Conservation (phyloP, 129 eudicot genomes). For the Arctium minus region DNA sequence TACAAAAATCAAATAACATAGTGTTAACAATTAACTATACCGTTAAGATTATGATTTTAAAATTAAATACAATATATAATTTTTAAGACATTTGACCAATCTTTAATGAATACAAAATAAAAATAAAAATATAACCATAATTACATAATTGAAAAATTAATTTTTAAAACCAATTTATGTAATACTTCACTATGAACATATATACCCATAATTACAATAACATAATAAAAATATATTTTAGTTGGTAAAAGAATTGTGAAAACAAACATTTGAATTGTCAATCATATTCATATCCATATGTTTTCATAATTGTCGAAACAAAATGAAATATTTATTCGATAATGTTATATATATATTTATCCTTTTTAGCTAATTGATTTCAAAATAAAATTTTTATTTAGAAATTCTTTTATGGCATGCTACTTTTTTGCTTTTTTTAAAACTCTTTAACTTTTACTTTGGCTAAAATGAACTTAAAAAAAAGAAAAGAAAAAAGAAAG, state of each 20-base stretch:
- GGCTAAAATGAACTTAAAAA: not conserved
- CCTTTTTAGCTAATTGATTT: not conserved
- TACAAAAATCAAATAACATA: not conserved
- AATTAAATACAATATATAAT: not conserved
- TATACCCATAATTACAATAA: too few species aligned
- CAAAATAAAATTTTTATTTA: not conserved
- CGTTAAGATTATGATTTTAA: not conserved
- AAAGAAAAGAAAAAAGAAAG: not conserved
- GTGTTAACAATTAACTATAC: not conserved
- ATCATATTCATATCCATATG: not conserved
- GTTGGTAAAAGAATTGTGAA: not conserved
- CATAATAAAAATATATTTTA: too few species aligned
- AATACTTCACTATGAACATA: too few species aligned
- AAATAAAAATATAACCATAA: not conserved
- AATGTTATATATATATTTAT: not conserved
- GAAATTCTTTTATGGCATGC: not conserved
- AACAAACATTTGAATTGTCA: too few species aligned
- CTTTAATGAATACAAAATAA: not conserved
- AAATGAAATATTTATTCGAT: not conserved
- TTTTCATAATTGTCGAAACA: not conserved
- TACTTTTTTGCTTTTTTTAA: not conserved
- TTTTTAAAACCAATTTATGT: too few species aligned
- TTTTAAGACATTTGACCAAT: not conserved
- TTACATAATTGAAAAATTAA: not conserved
- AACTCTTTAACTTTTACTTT: constrained; percentile 1